Evolutionary conservation across 495 filamentous ascomycete genomes (phyloP).

Genomic region (Margaritispora aquatica): DNA sequence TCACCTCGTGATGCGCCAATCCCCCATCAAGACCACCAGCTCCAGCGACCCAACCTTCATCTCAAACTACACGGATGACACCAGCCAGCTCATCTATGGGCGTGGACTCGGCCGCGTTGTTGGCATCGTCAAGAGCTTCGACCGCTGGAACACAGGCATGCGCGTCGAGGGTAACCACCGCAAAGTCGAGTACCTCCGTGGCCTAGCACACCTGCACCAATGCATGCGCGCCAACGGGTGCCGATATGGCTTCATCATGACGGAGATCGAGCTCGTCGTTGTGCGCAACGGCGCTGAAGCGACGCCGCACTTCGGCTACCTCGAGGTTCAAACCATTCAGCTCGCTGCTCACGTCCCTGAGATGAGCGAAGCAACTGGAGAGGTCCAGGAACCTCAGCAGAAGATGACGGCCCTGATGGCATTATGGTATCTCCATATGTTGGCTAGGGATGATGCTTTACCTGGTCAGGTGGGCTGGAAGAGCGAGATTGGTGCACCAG

Average conservation of each 20-base stretch:
- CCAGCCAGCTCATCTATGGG: conserved; percentile 24
- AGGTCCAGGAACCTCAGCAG: conserved; percentile 36
- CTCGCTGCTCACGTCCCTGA: conserved; percentile 32
- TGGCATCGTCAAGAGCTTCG: conserved; percentile 80
- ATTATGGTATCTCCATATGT: conserved; percentile 77
- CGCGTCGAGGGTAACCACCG: conserved; percentile 72
- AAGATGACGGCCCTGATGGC: conserved; percentile 72
- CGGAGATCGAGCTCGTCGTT: conserved; percentile 88
- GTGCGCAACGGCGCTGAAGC: conserved; percentile 70
- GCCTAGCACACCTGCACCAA: conserved; percentile 75
- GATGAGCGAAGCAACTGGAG: conserved; percentile 18
- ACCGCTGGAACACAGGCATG: conserved; percentile 92
- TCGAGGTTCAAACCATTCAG: conserved; percentile 66
- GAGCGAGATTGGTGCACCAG: conserved; percentile 75
- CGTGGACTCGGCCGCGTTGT: conserved; percentile 54
- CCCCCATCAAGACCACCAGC: conserved; percentile 11
- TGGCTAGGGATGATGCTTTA: conserved; percentile 67
- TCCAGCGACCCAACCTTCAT: conserved; percentile 21
- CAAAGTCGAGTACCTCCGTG: conserved; percentile 78
- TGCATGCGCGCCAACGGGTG: conserved; percentile 90
- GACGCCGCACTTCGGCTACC: conserved; percentile 74
- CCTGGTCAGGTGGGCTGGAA: conserved; percentile 62
- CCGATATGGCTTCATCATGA: conserved; percentile 91
- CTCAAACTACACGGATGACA: conserved; percentile 28
- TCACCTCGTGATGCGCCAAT: conserved; percentile 24